Conservation (phyloP, 495 filamentous ascomycete species). For the Penicillium lividum region DNA sequence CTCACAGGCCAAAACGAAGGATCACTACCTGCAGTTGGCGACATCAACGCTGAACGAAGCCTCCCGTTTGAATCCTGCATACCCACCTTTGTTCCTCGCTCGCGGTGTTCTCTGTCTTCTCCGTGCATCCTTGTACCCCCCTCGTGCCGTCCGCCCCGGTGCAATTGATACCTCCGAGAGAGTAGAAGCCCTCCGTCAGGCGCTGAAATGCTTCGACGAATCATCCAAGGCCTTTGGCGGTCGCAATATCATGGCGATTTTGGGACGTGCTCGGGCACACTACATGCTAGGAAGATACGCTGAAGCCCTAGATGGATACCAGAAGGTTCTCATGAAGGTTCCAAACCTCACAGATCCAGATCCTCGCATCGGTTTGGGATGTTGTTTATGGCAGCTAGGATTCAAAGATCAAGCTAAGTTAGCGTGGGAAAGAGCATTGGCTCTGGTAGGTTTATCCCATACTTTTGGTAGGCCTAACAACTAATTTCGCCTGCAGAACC, state of each 20-base stretch:
- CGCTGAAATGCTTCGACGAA: slow-evolving; percentile 90
- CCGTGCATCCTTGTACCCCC: slow-evolving; percentile 78
- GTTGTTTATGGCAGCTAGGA: slow-evolving; percentile 92
- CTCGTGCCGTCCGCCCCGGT: slow-evolving; percentile 60
- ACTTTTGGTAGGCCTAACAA: slow-evolving; percentile 2
- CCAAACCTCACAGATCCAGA: slow-evolving; percentile 92
- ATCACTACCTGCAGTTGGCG: slow-evolving; percentile 86
- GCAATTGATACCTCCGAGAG: slow-evolving; percentile 72
- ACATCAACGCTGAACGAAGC: slow-evolving; percentile 91
- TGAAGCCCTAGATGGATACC: slow-evolving; percentile 81
- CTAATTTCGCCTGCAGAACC: slow-evolving; percentile 54
- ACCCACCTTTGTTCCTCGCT: slow-evolving; percentile 85
- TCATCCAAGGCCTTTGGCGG: slow-evolving; percentile 78
- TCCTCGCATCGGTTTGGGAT: slow-evolving; percentile 90
- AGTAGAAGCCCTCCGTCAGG: slow-evolving; percentile 74
- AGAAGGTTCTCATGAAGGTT: slow-evolving; percentile 78
- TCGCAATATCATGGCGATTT: slow-evolving; percentile 84
- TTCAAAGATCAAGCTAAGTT: slow-evolving; percentile 87
- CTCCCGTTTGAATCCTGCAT: slow-evolving; percentile 87
- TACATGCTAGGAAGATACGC: slow-evolving; percentile 81
- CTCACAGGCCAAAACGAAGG: slow-evolving; percentile 83
- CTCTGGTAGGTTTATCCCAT: slow-evolving; percentile 52
- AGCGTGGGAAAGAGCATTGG: slow-evolving; percentile 85
- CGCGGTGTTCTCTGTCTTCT: slow-evolving; percentile 87
- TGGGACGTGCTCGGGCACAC: slow-evolving; percentile 81